phyloP scores from a whole-genome alignment of 371 early-diverging fungal species.

The Mortierella sp. region DNA sequence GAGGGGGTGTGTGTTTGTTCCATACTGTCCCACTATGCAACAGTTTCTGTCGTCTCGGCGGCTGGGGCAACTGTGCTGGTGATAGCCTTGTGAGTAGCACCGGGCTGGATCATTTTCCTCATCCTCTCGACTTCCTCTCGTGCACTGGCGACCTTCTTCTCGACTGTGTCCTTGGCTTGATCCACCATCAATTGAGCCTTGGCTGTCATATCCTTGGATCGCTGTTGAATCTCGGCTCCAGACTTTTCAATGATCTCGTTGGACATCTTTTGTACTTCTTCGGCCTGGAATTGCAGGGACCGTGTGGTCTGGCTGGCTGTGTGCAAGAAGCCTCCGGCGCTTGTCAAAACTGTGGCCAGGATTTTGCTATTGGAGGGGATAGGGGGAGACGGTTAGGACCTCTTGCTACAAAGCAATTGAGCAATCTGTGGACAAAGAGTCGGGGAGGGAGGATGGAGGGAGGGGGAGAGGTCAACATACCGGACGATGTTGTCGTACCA shows the following conservation, averaged over 20 bases:
- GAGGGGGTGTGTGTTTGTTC: too few relatives aligned
- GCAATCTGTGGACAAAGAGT: too few relatives aligned
- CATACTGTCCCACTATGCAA: not conserved
- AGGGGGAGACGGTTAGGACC: too few relatives aligned
- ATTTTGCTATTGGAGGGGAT: constrained; percentile 31
- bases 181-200: constrained; percentile 50
- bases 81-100: constrained; percentile 33
- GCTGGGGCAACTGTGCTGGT: not conserved
- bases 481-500: constrained; percentile 75
- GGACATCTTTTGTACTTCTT: constrained; percentile 50
- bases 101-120: constrained; percentile 27
- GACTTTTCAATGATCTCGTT: constrained; percentile 52
- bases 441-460: too few relatives aligned
- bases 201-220: constrained; percentile 49
- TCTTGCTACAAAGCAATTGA: too few relatives aligned
- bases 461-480: constrained; percentile 51
- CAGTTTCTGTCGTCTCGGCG: not conserved
- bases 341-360: constrained; percentile 64
- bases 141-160: constrained; percentile 42
- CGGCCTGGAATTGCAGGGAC: constrained; percentile 46
- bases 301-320: constrained; percentile 60
- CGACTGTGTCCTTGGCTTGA: constrained; percentile 45
- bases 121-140: constrained; percentile 47
- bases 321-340: constrained; percentile 69
- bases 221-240: constrained; percentile 40